Evolutionary conservation across 169 alveolate genomes (phyloP), one percentile per base, ranked within the genome.

Genomic region (Plasmodium knowlesi): DNA sequence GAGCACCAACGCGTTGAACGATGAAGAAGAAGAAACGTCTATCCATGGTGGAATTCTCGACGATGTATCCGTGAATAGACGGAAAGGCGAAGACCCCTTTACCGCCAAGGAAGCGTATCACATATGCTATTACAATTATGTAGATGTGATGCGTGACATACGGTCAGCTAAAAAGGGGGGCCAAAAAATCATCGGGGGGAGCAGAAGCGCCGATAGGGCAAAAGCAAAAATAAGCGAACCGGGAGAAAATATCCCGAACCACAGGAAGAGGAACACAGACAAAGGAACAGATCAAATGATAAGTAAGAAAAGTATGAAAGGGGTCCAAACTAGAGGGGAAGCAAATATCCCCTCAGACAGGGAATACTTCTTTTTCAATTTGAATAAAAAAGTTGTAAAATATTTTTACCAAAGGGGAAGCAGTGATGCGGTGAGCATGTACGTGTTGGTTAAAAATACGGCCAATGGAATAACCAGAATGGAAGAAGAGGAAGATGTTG

Each of bases 361-460:
- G 1, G 92, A 83, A n/a, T 22, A 3, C 14, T 61, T 57, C 14
- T 61, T 57, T 79, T 43, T 39, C 37, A 88, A 67, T 43, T 79
- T 88, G 50, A 88, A 79, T 54, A 76, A 88, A 88, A 88, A 46
- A 19, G 14, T 88, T 8, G 53, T 88, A 88, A 88, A 88, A 76
- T 88, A 88, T 88, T 88, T 88, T 16, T 79, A 88, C 41, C 39
- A 88, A 78, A 53, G 41, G 73, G 94, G 94, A 41, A 32, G 61
- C 53, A 88, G 83, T 78, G 80, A 88, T 19, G 70, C 10, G 4
- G 73, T 88, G 25, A 37, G 54, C 19, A 25, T 88, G 73, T 88
- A 88, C 72, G 94, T 88, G 16, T 78, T 88, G 72, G 61, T 88
- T 22, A 32, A 67, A 57, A 88, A 88, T 39, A 3, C 57, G n/a